A percentile compares a stretch with the other conserved stretches of the same genome.
Evolutionary conservation across 495 filamentous ascomycete genomes (phyloP).

Genomic region (Aspergillus ellipticus): DNA sequence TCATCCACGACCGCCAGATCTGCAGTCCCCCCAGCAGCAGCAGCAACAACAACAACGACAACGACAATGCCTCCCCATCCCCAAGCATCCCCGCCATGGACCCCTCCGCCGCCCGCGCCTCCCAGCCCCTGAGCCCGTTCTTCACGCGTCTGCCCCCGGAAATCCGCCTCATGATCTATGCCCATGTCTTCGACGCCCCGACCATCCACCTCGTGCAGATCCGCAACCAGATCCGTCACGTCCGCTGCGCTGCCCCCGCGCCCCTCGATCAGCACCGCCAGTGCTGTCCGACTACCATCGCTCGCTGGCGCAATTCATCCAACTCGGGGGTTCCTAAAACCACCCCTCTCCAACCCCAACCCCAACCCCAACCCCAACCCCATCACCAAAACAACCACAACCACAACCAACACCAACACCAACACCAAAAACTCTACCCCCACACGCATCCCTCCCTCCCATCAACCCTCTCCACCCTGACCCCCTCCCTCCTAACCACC

Average conservation of each 20-base stretch:
- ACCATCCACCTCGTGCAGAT: conserved; percentile 40
- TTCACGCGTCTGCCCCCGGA: conserved; percentile 45
- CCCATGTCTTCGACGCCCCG: conserved; percentile 46
- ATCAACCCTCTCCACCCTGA: conserved; percentile 19
- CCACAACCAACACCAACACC: conserved; percentile 9
- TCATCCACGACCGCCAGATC: conserved; percentile 40
- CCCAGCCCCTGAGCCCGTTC: conserved; percentile 23
- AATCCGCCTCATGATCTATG: conserved; percentile 54
- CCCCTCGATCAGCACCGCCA: conserved; percentile 32
- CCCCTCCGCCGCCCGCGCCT: conserved; percentile 19
- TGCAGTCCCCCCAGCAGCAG: conserved; percentile 23
- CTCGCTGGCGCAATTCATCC: conserved; percentile 33
- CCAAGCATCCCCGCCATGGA: conserved; percentile 13
- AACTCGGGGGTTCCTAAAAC: background rate
- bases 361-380: conserved; percentile 14
- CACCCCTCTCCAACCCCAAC: background rate
- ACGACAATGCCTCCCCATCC: conserved; percentile 15
- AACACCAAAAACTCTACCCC: conserved; percentile 33
- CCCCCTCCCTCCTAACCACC: conserved; percentile 32
- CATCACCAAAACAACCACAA: background rate
- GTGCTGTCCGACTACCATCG: conserved; percentile 36
- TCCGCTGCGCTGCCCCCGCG: conserved; percentile 25
- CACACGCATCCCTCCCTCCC: conserved; percentile 35
- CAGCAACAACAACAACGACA: background rate
- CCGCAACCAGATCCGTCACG: conserved; percentile 40